These are phyloP conservation scores for Torulaspora maleeae DNA, from an alignment of 805 yeast species.

Conservation along the genomic window DNA sequence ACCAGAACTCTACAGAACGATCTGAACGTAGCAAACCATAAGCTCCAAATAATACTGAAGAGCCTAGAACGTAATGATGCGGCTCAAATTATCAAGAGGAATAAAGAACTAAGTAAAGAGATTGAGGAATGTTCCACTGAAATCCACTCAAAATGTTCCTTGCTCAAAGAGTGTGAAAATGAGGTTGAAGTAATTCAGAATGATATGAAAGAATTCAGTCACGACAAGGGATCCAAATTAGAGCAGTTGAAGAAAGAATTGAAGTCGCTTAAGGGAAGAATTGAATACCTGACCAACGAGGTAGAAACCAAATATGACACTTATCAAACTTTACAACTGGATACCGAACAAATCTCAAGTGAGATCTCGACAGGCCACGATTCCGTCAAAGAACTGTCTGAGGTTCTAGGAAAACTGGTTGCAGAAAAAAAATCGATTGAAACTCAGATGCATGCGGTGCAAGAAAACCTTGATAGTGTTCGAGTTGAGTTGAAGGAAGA, in stretches of 20 bases:
- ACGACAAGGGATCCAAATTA: slow-evolving; percentile 76
- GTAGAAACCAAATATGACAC: slow-evolving; percentile 46
- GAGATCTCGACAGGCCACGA: slow-evolving; percentile 50
- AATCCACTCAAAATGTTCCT: slow-evolving; percentile 37
- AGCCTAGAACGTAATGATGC: slow-evolving; percentile 54
- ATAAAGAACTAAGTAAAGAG: slow-evolving; percentile 44
- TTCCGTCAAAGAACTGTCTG: slow-evolving; percentile 37
- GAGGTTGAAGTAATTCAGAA: slow-evolving; percentile 55
- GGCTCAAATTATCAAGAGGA: slow-evolving; percentile 49
- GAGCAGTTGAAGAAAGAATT: slow-evolving; percentile 57
- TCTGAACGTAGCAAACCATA: slow-evolving; percentile 53
- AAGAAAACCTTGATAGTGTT: slow-evolving; percentile 26
- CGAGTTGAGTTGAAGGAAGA: slow-evolving; percentile 37
- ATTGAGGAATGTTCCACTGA: slow-evolving; percentile 40
- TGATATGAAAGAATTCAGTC: slow-evolving; percentile 77
- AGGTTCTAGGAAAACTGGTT: slow-evolving; percentile 37
- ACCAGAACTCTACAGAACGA: slow-evolving; percentile 58
- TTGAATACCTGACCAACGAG: slow-evolving; percentile 36
- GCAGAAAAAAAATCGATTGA: slow-evolving; percentile 30
- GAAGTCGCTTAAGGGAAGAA: slow-evolving; percentile 36
- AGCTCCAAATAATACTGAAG: slow-evolving; percentile 50
- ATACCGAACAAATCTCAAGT: slow-evolving; percentile 57
- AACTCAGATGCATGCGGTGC: slow-evolving; percentile 22
- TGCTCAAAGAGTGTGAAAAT: slow-evolving; percentile 32
- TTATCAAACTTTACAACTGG: slow-evolving; percentile 63